Base-by-base conservation (phyloP, 208 protist genomes). In the Phytomonas sp. region DNA sequence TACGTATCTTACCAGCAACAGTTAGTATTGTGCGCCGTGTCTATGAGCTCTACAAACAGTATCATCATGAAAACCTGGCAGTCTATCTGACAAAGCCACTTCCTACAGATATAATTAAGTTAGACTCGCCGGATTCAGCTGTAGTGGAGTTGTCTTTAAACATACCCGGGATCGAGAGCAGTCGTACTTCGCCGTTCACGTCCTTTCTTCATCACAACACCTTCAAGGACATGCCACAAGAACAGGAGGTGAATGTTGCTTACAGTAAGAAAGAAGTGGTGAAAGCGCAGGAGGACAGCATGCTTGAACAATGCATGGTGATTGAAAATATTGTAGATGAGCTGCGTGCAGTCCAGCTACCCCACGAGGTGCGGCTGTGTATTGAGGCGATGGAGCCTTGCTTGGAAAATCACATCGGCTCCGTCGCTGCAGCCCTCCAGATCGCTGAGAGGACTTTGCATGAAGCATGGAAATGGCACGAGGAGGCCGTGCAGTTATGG, bases 21-120 rank as follows among this genome's bases (percentile, higher is more conserved):
- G 45, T 26, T 56, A 56, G 45, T 26, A 12, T 56, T 56, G 45
- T 56, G 5, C 45, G 45, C 4, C 45, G 19, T 23, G 45, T 56
- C 1, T 56, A 56, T 56, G 45, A 56, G 23, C 19, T 56, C 2
- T 56, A 56, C 23, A 56, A 78, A 14, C 75, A 79, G 72, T 90
- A 85, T 66, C 69, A 83, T 45, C 72, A 78, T 29, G 87, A 93
- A 67, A 93, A 93, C 60, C 40, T 62, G 19, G 74, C 87, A 1
- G 76, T 93, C 14, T 90, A 90, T 73, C 85, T 86, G 14, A 66
- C 63, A 19, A 79, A 80, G 26, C 67, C 75, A 12, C 60, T 67
- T 19, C 30, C 73, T 36, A 66, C 74, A 10, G 77, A 84, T 32
- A 71, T 56, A 37, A 78, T 88, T 56, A 71, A 76, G 33, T 79